Conservation (phyloP, 2,329 filamentous ascomycete species). For the Alternaria gansuensis region DNA sequence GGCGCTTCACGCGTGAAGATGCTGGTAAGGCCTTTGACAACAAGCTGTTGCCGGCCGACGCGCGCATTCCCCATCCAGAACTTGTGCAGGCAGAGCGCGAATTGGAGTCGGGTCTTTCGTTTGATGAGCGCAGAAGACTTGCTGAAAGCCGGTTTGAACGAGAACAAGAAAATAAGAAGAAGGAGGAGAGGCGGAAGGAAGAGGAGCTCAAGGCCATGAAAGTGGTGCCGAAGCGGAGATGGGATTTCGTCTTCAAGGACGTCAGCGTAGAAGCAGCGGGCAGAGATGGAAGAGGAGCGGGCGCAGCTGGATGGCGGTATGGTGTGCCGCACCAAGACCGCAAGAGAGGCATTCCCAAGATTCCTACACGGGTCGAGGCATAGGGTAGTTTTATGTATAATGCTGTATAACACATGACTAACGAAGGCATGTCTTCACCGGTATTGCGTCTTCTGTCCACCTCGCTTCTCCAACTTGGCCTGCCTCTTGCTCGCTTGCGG, state of each 20-base stretch:
- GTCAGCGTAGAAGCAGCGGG: constrained; percentile 66
- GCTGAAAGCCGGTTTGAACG: constrained; percentile 41
- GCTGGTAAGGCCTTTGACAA: constrained; percentile 69
- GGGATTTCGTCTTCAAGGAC: constrained; percentile 69
- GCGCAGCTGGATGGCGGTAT: constrained; percentile 67
- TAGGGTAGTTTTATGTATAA: constrained; percentile 26
- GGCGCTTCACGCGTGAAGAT: constrained; percentile 71
- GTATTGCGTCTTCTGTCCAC: constrained; percentile 60
- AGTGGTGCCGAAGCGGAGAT: constrained; percentile 60
- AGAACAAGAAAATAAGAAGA: constrained; percentile 51
- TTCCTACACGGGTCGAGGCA: constrained; percentile 66
- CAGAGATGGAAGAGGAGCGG: constrained; percentile 61
- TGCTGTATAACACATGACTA: constrained; percentile 8
- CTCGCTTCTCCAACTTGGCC: constrained; percentile 62
- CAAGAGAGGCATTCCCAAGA: constrained; percentile 70
- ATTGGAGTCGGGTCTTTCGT: constrained; percentile 37
- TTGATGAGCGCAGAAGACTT: constrained; percentile 48
- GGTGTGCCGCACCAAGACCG: constrained; percentile 69
- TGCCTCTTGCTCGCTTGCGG: constrained; percentile 58
- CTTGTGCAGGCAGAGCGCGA: constrained; percentile 60
- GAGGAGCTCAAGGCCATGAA: constrained; percentile 57
- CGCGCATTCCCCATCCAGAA: constrained; percentile 70
- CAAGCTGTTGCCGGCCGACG: constrained; percentile 68
- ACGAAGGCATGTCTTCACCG: constrained; percentile 44
- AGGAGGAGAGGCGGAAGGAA: constrained; percentile 54